These are phyloP conservation scores for Kluyveromyces sp. DNA, from an alignment of 1,139 yeast genomes.

Conservation along the genomic window DNA sequence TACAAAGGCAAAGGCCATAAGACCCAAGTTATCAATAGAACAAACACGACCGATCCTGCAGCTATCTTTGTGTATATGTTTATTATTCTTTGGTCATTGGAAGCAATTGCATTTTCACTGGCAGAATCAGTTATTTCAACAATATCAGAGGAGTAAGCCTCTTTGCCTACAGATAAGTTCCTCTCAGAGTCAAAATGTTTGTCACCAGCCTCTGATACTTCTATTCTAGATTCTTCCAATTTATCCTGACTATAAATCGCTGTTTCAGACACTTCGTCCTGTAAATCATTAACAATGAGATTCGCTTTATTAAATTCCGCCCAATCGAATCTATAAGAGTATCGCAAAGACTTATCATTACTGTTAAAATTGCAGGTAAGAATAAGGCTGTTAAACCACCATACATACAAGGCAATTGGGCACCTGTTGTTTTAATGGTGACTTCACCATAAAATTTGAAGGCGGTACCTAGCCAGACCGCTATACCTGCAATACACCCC, in stretches of 20 bases:
- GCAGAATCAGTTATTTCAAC: background rate
- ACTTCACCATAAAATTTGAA: conserved; percentile 33
- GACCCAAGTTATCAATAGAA: conserved; percentile 10
- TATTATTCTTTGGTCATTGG: conserved; percentile 8
- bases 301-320: background rate
- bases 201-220: conserved; percentile 23
- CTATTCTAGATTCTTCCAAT: conserved; percentile 20
- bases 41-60: conserved; percentile 7
- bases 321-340: background rate
- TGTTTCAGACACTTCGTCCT: background rate
- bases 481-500: conserved; percentile 22
- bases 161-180: conserved; percentile 3
- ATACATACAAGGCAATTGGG: conserved; percentile 21
- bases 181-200: conserved; percentile 26
- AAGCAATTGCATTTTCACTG: conserved; percentile 30
- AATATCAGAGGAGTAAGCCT: background rate
- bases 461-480: conserved; percentile 33
- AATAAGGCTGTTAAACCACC: background rate
- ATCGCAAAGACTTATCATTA: background rate
- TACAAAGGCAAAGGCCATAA: conserved; percentile 11
- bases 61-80: conserved; percentile 9
- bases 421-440: conserved; percentile 35
- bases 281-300: background rate
- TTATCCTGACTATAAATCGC: background rate
- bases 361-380: background rate